Percentiles rank a stretch among this genome's conserved stretches.
phyloP scores from a whole-genome alignment of 257 asterid species.

The Apocynum venetum region DNA sequence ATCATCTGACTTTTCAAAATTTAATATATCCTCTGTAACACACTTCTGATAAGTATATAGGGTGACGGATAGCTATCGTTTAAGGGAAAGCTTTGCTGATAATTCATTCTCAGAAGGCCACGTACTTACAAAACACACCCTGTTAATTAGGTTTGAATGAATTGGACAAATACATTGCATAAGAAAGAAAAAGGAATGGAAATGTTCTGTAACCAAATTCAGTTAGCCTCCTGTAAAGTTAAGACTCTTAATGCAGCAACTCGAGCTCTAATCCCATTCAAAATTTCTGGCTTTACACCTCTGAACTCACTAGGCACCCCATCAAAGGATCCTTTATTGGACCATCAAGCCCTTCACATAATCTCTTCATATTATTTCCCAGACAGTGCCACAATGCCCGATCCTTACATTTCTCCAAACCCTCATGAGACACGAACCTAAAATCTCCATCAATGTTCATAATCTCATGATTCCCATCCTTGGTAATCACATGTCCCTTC shows the following conservation, averaged over 20 bases:
- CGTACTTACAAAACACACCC: no score
- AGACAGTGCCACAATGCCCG: conserved; percentile 70
- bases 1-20: no score
- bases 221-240: no score
- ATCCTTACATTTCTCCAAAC: conserved; percentile 60
- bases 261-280: conserved; percentile 54
- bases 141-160: no score
- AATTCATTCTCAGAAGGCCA: no score
- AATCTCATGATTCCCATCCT: conserved; percentile 94
- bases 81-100: no score
- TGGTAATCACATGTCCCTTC: conserved; percentile 62
- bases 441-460: conserved; percentile 89
- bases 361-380: conserved; percentile 60
- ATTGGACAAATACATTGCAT: no score
- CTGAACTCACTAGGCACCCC: conserved; percentile 50
- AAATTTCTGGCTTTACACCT: conserved; percentile 33
- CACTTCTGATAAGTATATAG: no score
- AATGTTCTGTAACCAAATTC: no score
- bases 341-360: conserved; percentile 39
- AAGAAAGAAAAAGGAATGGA: no score
- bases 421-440: conserved; percentile 46
- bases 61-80: no score
- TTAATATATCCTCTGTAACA: no score
- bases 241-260: conserved; percentile 51
- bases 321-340: conserved; percentile 35